phyloP scores from a whole-genome alignment of 2,329 filamentous ascomycete species.

The Aspergillus persii region DNA sequence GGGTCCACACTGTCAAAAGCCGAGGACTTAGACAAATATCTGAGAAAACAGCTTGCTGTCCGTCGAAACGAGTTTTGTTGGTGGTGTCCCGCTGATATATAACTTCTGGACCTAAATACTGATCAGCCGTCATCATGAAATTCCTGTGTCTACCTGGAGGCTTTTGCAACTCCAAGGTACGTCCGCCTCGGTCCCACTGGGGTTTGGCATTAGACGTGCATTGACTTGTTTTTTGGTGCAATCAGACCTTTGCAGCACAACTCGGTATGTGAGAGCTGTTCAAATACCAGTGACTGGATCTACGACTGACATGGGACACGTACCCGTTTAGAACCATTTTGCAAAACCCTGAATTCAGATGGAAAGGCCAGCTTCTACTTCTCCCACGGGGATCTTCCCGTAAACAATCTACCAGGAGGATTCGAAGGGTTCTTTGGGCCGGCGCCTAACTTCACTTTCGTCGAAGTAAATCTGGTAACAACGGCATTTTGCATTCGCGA shows the following conservation, averaged over 20 bases:
- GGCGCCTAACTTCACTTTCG: conserved; percentile 8
- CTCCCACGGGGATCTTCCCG: conserved; percentile 12
- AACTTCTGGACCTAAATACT: neutral
- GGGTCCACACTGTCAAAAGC: neutral
- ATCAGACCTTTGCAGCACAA: conserved; percentile 4
- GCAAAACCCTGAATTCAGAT: neutral
- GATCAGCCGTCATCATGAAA: conserved; percentile 15
- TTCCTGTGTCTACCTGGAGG: conserved; percentile 30
- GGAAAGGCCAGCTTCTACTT: conserved; percentile 10
- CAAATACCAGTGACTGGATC: neutral
- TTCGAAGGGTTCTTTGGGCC: conserved; percentile 5
- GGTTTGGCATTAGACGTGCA: neutral
- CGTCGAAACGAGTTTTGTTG: neutral
- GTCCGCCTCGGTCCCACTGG: conserved; percentile 13
- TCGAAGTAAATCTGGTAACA: neutral
- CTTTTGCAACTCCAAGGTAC: conserved; percentile 28
- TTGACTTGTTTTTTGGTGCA: neutral
- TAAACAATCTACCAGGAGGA: neutral
- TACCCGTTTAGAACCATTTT: neutral
- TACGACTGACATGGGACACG: too few relatives aligned
- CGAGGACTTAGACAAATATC: too few relatives aligned
- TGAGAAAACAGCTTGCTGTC: neutral
- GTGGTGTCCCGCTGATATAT: neutral
- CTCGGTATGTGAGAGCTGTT: neutral
- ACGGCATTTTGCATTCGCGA: neutral